phyloP scores from a whole-genome alignment of 2,329 filamentous ascomycete species.

The Pyrenochaeta sp. region DNA sequence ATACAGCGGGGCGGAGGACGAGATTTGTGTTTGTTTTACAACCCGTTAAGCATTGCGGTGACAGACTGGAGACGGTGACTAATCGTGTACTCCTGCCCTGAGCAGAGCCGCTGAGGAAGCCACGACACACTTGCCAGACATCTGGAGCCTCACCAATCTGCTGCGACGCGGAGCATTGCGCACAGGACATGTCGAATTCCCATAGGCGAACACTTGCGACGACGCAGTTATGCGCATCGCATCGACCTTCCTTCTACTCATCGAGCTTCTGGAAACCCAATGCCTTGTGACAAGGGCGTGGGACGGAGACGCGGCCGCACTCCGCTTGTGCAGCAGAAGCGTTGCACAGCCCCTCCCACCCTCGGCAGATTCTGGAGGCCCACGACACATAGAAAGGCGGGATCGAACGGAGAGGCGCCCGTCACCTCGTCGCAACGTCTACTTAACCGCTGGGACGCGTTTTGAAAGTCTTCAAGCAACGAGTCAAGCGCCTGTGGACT shows the following conservation, averaged over 20 bases:
- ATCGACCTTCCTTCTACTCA: slow-evolving; percentile 28
- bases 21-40: slow-evolving; percentile 49
- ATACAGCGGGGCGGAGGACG: slow-evolving; percentile 41
- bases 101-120: slow-evolving; percentile 12
- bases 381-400: slow-evolving; percentile 14
- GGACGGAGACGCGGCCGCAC: slow-evolving; percentile 16
- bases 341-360: slow-evolving; percentile 18
- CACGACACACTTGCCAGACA: slow-evolving; percentile 42
- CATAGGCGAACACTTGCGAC: slow-evolving; percentile 30
- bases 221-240: slow-evolving; percentile 24
- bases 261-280: slow-evolving; percentile 20
- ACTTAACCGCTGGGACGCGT: not conserved
- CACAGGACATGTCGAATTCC: slow-evolving; percentile 17
- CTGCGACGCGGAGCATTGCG: slow-evolving; percentile 34
- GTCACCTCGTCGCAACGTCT: slow-evolving; percentile 7
- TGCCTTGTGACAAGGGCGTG: slow-evolving; percentile 14
- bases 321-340: slow-evolving; percentile 32
- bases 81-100: slow-evolving; percentile 38
- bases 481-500: not conserved
- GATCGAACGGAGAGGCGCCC: slow-evolving; percentile 12
- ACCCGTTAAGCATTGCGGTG: slow-evolving; percentile 31
- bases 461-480: not conserved
- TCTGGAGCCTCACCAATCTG: slow-evolving; percentile 35
- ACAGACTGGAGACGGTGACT: slow-evolving; percentile 29
- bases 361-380: slow-evolving; percentile 10